Base-by-base conservation (phyloP, 345 rosid genomes). In the Eucalyptus marginata region DNA sequence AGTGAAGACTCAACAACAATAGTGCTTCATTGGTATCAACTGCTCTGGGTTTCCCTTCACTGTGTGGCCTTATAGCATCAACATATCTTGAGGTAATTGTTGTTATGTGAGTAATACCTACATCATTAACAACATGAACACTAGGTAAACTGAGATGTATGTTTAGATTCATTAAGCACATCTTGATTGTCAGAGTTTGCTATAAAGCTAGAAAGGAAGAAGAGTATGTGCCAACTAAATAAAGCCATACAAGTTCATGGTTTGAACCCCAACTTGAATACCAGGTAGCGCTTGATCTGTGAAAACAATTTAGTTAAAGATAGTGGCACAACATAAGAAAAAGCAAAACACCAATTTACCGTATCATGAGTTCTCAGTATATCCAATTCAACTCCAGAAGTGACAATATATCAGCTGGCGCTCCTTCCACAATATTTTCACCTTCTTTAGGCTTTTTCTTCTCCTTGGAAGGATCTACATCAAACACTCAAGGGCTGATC, bases 391-490 rank as follows among this genome's bases (percentile, higher is more conserved):
- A 92, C 90, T 95, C 97, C 40, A 4, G 40, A 40, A 40, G 40
- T 4, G 40, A 40, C 40, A 4, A 4, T 88, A 96, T 96, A 92
- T 97, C 98, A 88, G 97, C 97, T 76, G 99, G 97, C 90, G 97
- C 98, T 93, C 36, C 36, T 36, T 36, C 36, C 36, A 36, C 36
- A 36, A 36, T 36, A 36, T 36, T 36, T 36, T 36, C 36, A 36
- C 36, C 36, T 93, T 96, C 99, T 90, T 98, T 98, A 49, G 97
- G 97, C 91, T 95, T 97, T 92, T 97, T 98, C 93, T 97, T 97
- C 90, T 95, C 98, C 86, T 97, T 96, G 8, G 96, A 92, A 87
- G 94, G 87, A 89, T 95, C 97, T 56, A 88, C 95, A 85, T 94
- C 95, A 93, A 98, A 97, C 36, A 95, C 99, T 91, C 97, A 92